Evolutionary conservation across 306 rosid species (phyloP), one percentile per base, ranked within the genome.

Genomic region (Clitoria ternatea): DNA sequence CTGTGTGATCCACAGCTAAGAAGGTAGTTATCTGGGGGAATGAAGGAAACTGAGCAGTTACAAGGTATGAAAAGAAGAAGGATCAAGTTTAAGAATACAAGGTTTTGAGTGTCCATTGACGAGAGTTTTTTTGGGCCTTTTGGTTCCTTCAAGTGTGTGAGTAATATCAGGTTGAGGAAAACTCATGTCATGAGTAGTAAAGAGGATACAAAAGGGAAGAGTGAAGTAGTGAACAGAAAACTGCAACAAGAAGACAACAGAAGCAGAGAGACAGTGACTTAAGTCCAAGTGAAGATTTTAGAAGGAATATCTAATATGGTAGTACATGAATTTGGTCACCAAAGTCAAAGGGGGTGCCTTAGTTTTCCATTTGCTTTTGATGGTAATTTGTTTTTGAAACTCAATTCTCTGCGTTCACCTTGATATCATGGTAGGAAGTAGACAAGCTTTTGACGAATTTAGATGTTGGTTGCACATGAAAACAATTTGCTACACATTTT

Each of bases 1-100:
- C 49, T 69, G 65, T 77, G 50, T 24, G 97, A 85, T 72, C 99
- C 97, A 76, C 96, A 91, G 79, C 75, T 95, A 82, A 95, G 69
- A 6, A 95, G 92, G 70, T 79, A 87, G 76, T 86, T 85, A 42
- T 95, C 97, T 29, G 27, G 20, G 43, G 97, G 97, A 77, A 75
- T 77, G 81, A 95, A 89, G 27, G 85, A 75, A 71, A 77, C n/a
- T 6, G 91, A 79, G 53, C 55, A 77, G 56, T n/a, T n/a, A n/a
- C n/a, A n/a, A n/a, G 83, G 83, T 11, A 67, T 56, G 29, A 69
- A 76, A 10, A 76, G 44, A 4, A 86, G 50, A 71, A 86, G 40
- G 11, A 44, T 6, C 0, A 80, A n/a, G n/a, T n/a, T n/a, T n/a
- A n/a, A 65, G 22, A 52, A 48, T 63, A 52, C 27, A 40, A 75